Evolutionary conservation across 495 filamentous ascomycete species (phyloP), one percentile per base, ranked within the genome.

Genomic region (Rusavskia elegans): DNA sequence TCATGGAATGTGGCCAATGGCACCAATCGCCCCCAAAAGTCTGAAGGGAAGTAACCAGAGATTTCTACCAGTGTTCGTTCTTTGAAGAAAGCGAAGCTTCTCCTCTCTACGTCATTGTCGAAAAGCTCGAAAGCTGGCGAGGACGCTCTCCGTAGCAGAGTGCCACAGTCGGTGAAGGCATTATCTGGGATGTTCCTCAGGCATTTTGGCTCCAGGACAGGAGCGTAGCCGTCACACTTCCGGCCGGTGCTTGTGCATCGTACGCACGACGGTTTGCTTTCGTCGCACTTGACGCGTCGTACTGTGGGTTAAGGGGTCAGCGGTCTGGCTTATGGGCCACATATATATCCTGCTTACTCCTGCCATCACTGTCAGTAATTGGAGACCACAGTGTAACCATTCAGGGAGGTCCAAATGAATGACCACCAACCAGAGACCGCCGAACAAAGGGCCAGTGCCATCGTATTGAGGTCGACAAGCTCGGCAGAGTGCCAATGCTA

Each of bases 1-100:
- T 83, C 77, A 16, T 71, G 71, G 45, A 78, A 72, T 39, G 76
- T 79, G 54, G 78, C 77, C 59, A 80, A 77, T 35, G 82, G 63
- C 11, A 84, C 39, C 42, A 42, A 19, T 68, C 14, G 67, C 13
- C 66, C 73, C 81, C 80, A 85, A 54, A 83, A 80, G 7, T 72
- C 74, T 4, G 77, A 80, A 49, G 72, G 67, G 49, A 81, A 83
- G 57, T 79, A 78, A 2, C 80, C 80, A 1, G 79, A 74, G 30
- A 85, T 65, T 53, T 81, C 77, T 48, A 62, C 71, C 0, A 75
- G 70, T 0, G 78, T 81, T 37, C 72, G 73, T 30, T 70, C 68
- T 37, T 71, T 70, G 53, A 83, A 82, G 45, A 80, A 67, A 56
- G 81, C 71, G 52, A 83, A 82, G 52, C 72, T 80, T 5, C 67